A percentile compares a stretch with the other conserved stretches of the same genome.
phyloP scores from a whole-genome alignment of 345 rosid genomes.

The Boechera stricta region DNA sequence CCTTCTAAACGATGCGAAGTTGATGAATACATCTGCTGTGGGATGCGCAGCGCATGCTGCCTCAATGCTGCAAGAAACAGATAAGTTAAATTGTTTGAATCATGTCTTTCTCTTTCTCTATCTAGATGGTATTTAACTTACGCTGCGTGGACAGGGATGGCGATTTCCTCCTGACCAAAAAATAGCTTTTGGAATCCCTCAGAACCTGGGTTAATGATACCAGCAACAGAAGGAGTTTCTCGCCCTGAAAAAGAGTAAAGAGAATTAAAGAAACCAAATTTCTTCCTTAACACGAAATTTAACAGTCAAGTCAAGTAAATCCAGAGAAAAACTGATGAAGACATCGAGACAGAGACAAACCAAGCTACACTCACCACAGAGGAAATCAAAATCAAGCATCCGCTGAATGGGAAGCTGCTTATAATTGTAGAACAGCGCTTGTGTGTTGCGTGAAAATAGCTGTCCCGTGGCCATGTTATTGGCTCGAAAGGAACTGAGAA shows the following conservation, averaged over 20 bases:
- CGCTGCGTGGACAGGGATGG: constrained; percentile 95
- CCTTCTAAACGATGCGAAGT: constrained; percentile 97
- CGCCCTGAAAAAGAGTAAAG: constrained; percentile 57
- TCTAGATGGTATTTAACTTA: constrained; percentile 39
- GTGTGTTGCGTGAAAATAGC: constrained; percentile 83
- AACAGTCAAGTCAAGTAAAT: not conserved
- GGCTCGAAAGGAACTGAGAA: constrained; percentile 51
- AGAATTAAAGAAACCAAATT: not conserved
- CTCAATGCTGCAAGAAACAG: constrained; percentile 67
- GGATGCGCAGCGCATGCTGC: constrained; percentile 97
- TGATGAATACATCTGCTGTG: constrained; percentile 94
- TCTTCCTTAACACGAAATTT: not conserved
- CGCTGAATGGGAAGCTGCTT: constrained; percentile 98
- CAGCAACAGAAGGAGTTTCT: constrained; percentile 97
- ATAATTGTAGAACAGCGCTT: constrained; percentile 90
- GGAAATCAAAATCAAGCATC: constrained; percentile 99
- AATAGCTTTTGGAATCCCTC: constrained; percentile 98
- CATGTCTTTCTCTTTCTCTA: not conserved
- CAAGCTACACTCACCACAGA: constrained; percentile 63
- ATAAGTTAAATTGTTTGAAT: not conserved
- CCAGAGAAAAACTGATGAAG: not conserved
- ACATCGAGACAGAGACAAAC: not conserved
- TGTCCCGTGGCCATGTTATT: constrained; percentile 86
- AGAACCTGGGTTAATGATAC: constrained; percentile 88
- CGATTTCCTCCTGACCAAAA: constrained; percentile 99